These are phyloP conservation scores for Xylaria telfairii DNA, from an alignment of 495 filamentous ascomycete species.

Conservation along the genomic window DNA sequence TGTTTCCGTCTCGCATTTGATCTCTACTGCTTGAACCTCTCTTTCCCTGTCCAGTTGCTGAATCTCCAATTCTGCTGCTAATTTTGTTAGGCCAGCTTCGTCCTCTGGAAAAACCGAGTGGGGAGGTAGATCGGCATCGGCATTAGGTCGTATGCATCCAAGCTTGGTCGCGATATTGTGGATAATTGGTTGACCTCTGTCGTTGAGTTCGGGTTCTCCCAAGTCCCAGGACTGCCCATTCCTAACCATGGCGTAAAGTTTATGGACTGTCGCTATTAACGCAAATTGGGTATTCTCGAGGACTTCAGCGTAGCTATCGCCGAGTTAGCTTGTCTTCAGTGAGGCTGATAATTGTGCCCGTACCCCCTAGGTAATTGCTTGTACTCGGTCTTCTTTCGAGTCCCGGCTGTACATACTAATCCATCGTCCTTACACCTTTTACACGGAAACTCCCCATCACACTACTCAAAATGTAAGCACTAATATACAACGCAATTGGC, in stretches of 20 bases:
- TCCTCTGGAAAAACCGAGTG: constrained; percentile 61
- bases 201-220: constrained; percentile 62
- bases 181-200: constrained; percentile 60
- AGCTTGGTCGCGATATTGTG: constrained; percentile 64
- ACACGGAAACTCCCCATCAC: constrained; percentile 71
- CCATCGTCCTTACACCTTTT: constrained; percentile 70
- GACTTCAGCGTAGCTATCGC: constrained; percentile 60
- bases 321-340: constrained; percentile 31
- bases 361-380: constrained; percentile 63
- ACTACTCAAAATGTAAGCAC: constrained; percentile 48
- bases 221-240: constrained; percentile 60
- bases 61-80: constrained; percentile 53
- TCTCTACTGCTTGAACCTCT: constrained; percentile 39
- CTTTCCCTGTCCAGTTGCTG: constrained; percentile 44
- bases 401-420: constrained; percentile 62
- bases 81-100: constrained; percentile 56
- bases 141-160: constrained; percentile 61
- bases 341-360: constrained; percentile 2
- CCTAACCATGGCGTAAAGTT: constrained; percentile 63
- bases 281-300: constrained; percentile 64
- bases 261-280: constrained; percentile 62
- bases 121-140: constrained; percentile 59
- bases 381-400: constrained; percentile 64
- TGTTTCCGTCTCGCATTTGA: constrained; percentile 45
- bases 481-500: background rate